phyloP scores from a whole-genome alignment of 108 stramenopile genomes.

The Heterococcus sp. region DNA sequence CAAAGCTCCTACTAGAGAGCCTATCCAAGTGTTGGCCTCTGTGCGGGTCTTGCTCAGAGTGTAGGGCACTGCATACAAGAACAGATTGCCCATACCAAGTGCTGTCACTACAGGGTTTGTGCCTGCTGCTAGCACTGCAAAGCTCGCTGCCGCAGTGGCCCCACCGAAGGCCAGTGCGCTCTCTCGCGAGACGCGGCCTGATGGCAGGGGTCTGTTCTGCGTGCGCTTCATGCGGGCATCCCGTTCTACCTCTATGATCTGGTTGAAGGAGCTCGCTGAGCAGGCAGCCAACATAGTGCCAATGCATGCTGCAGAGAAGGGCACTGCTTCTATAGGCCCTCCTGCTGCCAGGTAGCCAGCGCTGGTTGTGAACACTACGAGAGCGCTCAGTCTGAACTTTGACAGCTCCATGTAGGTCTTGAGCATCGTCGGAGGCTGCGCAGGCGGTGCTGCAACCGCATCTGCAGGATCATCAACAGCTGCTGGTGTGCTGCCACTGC shows the following conservation, averaged over 20 bases:
- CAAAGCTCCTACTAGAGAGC: slow-evolving; percentile 94
- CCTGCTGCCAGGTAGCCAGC: slow-evolving; percentile 88
- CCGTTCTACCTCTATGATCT: slow-evolving; percentile 71
- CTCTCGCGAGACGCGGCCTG: slow-evolving; percentile 60
- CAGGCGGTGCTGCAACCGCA: too few species aligned
- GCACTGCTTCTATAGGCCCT: slow-evolving; percentile 64
- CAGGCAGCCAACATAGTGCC: slow-evolving; percentile 85
- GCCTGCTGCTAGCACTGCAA: slow-evolving; percentile 65
- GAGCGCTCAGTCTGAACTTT: slow-evolving; percentile 57
- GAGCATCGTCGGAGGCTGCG: too few species aligned
- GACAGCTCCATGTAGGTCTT: slow-evolving; percentile 38
- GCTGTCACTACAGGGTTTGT: slow-evolving; percentile 85
- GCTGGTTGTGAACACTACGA: slow-evolving; percentile 84
- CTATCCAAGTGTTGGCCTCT: slow-evolving; percentile 94
- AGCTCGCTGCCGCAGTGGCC: slow-evolving; percentile 59
- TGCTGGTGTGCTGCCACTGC: too few species aligned
- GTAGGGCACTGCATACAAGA: slow-evolving; percentile 90
- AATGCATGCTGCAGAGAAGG: slow-evolving; percentile 66
- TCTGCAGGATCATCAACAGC: too few species aligned
- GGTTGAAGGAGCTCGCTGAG: slow-evolving; percentile 91
- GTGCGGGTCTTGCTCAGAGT: slow-evolving; percentile 88
- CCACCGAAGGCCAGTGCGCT: slow-evolving; percentile 71
- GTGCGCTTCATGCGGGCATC: slow-evolving; percentile 90
- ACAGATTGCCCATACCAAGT: slow-evolving; percentile 86
- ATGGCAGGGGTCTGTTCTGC: slow-evolving; percentile 77